A percentile compares a stretch with the other conserved stretches of the same genome.
Conservation (phyloP, 352 stramenopile species). For the Phytophthora niederhauseri region DNA sequence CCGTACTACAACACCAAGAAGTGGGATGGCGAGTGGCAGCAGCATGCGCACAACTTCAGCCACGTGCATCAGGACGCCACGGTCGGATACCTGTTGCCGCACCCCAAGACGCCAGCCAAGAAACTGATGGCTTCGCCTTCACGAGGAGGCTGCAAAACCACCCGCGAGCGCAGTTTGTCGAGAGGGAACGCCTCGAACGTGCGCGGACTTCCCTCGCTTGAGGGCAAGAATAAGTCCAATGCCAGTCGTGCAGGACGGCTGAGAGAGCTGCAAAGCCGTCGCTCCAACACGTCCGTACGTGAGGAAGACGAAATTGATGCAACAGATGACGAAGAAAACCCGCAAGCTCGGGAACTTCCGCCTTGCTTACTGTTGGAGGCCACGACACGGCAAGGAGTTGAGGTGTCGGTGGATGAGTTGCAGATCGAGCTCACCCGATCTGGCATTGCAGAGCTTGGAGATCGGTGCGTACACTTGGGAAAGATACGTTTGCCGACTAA, state of each 20-base stretch:
- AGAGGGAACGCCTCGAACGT: conserved; percentile 9
- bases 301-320: conserved; percentile 19
- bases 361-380: conserved; percentile 66
- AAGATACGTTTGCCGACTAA: not conserved
- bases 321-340: conserved; percentile 29
- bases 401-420: conserved; percentile 63
- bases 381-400: conserved; percentile 63
- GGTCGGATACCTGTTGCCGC: conserved; percentile 66
- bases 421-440: conserved; percentile 56
- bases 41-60: conserved; percentile 56
- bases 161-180: conserved; percentile 11
- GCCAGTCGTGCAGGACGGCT: conserved; percentile 26
- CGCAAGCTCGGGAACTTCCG: conserved; percentile 35
- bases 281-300: not conserved
- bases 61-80: conserved; percentile 74
- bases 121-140: conserved; percentile 10
- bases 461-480: conserved; percentile 42
- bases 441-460: conserved; percentile 33
- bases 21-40: conserved; percentile 78
- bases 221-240: conserved; percentile 15
- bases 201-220: conserved; percentile 25
- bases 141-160: conserved; percentile 17
- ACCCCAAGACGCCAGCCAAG: conserved; percentile 30
- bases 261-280: conserved; percentile 14
- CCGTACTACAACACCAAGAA: conserved; percentile 74